Percentiles rank a stretch among this genome's conserved stretches.
These are phyloP conservation scores for Kurtzmaniella quercitrusa DNA, from an alignment of 1,139 yeast genomes.

Conservation along the genomic window DNA sequence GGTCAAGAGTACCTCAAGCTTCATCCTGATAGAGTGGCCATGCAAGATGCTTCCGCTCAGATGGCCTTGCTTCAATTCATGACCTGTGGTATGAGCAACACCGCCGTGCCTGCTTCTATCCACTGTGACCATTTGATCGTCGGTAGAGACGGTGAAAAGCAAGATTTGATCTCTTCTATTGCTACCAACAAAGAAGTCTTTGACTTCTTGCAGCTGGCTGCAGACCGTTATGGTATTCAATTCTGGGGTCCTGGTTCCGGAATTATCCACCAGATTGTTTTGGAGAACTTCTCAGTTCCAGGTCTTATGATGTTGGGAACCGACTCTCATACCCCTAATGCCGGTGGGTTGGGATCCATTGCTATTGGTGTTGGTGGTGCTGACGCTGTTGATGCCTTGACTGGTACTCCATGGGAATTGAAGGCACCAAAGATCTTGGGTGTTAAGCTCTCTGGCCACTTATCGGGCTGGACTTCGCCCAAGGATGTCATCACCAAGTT, in stretches of 20 bases:
- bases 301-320: constrained; percentile 96
- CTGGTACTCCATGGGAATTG: constrained; percentile 99
- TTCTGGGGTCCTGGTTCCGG: constrained; percentile 99
- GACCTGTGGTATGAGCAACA: constrained; percentile 85
- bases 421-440: constrained; percentile 94
- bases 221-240: constrained; percentile 88
- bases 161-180: constrained; percentile 70
- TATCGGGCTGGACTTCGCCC: constrained; percentile 93
- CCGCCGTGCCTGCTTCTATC: constrained; percentile 91
- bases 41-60: constrained; percentile 99
- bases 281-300: constrained; percentile 92
- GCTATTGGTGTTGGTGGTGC: constrained; percentile 99
- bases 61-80: constrained; percentile 95
- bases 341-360: constrained; percentile 95
- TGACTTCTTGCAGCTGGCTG: constrained; percentile 86
- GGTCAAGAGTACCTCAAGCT: constrained; percentile 85
- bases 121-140: constrained; percentile 98
- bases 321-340: constrained; percentile 96
- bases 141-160: constrained; percentile 86
- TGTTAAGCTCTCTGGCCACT: constrained; percentile 80
- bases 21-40: constrained; percentile 96
- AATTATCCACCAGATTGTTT: constrained; percentile 93
- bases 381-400: constrained; percentile 94
- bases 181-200: constrained; percentile 90
- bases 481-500: constrained; percentile 90